phyloP scores from a whole-genome alignment of 1,139 yeast species.

The Sugiyamaella paludigena region DNA sequence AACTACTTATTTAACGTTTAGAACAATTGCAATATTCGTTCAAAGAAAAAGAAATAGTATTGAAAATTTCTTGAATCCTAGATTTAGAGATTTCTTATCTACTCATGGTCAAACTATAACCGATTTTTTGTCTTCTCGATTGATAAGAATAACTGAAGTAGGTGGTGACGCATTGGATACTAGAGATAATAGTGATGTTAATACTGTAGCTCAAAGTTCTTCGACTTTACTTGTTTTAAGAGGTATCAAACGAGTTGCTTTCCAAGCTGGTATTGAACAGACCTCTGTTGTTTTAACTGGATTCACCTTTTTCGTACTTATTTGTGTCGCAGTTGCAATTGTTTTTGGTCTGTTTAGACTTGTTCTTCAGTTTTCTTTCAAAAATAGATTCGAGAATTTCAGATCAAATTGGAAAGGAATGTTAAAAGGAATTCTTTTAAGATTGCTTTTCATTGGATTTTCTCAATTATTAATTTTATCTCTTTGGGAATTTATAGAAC shows the following conservation, averaged over 20 bases:
- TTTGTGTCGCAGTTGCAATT: conserved; percentile 40
- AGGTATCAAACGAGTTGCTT: conserved; percentile 93
- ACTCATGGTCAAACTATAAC: conserved; percentile 17
- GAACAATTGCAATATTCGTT: conserved; percentile 64
- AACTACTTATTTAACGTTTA: conserved; percentile 56
- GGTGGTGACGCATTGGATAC: not conserved
- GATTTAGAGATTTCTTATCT: conserved; percentile 25
- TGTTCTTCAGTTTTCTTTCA: conserved; percentile 20
- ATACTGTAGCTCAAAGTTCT: conserved; percentile 24
- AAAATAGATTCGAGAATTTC: conserved; percentile 49
- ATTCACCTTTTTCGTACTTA: conserved; percentile 77
- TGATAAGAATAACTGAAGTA: not conserved
- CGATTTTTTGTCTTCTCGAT: conserved; percentile 4
- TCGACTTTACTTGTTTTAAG: conserved; percentile 54
- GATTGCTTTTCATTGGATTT: conserved; percentile 53
- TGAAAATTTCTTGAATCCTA: conserved; percentile 27
- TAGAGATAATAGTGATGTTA: not conserved
- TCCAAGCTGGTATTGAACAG: conserved; percentile 75
- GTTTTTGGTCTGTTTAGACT: conserved; percentile 25
- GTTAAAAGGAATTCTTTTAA: conserved; percentile 82
- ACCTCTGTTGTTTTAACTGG: conserved; percentile 84
- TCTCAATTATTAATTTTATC: conserved; percentile 80
- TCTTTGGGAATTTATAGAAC: conserved; percentile 83
- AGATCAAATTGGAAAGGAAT: conserved; percentile 74
- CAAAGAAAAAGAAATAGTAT: conserved; percentile 48